Base-by-base conservation (phyloP, 202 grass and related monocot genomes). In the Schoenoplectus triqueter region DNA sequence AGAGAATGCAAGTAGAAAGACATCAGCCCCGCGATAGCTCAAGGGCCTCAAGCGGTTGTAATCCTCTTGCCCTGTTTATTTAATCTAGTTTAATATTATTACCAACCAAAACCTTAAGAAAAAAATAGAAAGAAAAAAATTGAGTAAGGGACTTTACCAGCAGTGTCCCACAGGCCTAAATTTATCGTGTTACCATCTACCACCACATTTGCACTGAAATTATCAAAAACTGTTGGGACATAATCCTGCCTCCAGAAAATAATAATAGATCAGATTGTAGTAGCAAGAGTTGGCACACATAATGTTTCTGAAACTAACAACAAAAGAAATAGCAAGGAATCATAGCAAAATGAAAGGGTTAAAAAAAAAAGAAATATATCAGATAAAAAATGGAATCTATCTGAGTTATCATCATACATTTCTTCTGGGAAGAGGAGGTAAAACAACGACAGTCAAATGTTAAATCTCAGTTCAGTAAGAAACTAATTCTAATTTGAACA, bases 201-300 rank as follows among this genome's bases (percentile, higher is more conserved):
- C 52, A 97, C 88, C 45, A 94, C 90, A 84, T 97, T 97, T 18
- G 94, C 94, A 62, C 94, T 97, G 83, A 97, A 97, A 57, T 97
- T 97, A 45, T 97, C 94, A 44, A 97, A 97, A 50, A 97, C 92
- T 5, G 94, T 97, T 2, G 94, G 94, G 41, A 97, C 78, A 44
- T 97, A 97, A 84, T 97, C 94, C 94, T 97, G 79, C 14, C n/a
- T 11, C 73, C 10, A 84, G 51, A 67, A 50, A 85, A 44, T 55
- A 81, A 31, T 31, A 31, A 76, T 40, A 52, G 0, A 73, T 59
- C 51, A 46, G 82, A 76, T 76, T 60, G 17, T 31, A 56, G 55
- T 42, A 41, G 7, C 52, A 49, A 31, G 22, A 42, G 19, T 31
- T 40, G 52, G 54, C 40, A 78, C 0, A 0, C 73, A 42, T 59